Base-by-base conservation (phyloP, 116 monocot species). In the Trichopus zeylanicus region DNA sequence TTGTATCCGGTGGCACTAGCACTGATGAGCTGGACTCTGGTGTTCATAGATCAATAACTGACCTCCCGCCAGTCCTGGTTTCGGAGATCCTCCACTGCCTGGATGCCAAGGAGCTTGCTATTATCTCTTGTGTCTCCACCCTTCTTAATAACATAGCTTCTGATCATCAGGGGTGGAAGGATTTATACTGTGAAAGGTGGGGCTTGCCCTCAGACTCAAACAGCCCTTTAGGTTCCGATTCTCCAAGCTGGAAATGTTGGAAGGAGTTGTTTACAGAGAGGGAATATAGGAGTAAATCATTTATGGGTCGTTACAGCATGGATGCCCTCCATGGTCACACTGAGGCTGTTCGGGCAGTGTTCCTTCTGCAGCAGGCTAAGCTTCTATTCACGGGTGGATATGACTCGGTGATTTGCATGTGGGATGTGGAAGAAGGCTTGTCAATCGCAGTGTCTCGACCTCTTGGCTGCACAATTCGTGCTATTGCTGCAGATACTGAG, bases 351-450 rank as follows among this genome's bases (percentile, higher is more conserved):
- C 84, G 86, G 3, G 66, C 90, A 1, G 87, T 90, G 5, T 87
- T 78, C 46, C 54, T 90, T 48, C 60, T 95, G 29, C 64, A 63
- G 15, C 59, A 73, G 8, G 83, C 74, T 29, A 90, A 90, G 29
- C 76, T 90, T 35, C 72, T 95, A 32, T 87, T 95, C 46, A 87
- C 87, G n/a, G 87, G 83, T 23, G 95, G 95, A 12, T 84, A 89
- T 52, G 95, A 95, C 63, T 84, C 77, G 15, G 59, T 81, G 27
- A 31, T 95, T n/a, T 66, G 87, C 7, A 84, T 90, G 81, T 95
- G 95, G 95, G 81, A 87, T 67, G 59, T 90, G 78, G 90, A 90
- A 51, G 90, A 90, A 47, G 95, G 95, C 26, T 55, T 86, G 20
- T 67, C 71, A 13, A 51, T 95, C 34, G 65, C 79, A 30, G 60